phyloP scores from a whole-genome alignment of 176 grass and related monocot species.

The Rhynchospora pubera region DNA sequence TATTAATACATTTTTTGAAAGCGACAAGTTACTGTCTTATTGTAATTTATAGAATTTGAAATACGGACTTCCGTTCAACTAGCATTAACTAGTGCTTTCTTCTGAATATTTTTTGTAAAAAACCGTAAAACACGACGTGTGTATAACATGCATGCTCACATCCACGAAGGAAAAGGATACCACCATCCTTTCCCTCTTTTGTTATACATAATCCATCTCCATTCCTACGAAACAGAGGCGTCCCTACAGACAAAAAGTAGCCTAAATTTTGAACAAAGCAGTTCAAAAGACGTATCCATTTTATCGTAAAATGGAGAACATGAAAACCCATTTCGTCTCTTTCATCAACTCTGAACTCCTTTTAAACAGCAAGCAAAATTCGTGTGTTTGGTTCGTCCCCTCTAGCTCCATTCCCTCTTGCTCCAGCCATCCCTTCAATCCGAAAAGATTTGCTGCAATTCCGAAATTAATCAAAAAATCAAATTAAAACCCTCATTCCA shows the following conservation, averaged over 20 bases:
- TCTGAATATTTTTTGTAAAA: not conserved
- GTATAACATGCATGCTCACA: not conserved
- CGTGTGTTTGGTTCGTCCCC: slow-evolving; percentile 2
- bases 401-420: no score
- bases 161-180: not conserved
- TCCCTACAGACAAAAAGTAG: not conserved
- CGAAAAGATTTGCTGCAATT: not conserved
- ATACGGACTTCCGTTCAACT: not conserved
- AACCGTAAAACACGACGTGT: not conserved
- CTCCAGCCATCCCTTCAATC: slow-evolving; percentile 8
- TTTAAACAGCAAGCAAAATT: slow-evolving; percentile 23
- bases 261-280: not conserved
- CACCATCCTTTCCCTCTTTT: not conserved
- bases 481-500: not conserved
- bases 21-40: no score
- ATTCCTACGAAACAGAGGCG: not conserved
- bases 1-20: no score
- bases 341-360: slow-evolving; percentile 6
- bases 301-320: no score
- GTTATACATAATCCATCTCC: no score
- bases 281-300: no score
- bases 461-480: not conserved
- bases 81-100: not conserved
- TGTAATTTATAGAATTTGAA: not conserved
- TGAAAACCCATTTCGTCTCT: not conserved